Conservation (phyloP, 2,329 filamentous ascomycete species). For the Botrytis paeoniae region DNA sequence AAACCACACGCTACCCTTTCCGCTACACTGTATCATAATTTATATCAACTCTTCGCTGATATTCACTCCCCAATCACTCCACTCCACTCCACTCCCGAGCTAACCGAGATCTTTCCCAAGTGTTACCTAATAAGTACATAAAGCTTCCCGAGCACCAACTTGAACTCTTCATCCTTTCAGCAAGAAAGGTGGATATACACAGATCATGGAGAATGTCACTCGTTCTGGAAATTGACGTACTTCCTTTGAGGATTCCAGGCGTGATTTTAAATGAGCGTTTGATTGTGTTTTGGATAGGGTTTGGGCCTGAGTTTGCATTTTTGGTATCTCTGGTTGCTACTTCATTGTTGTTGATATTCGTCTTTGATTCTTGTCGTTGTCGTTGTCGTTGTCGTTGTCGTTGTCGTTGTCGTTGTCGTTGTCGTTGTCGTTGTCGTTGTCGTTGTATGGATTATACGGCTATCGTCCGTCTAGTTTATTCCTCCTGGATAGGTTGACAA, state of each 20-base stretch:
- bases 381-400: neutral
- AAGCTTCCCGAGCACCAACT: neutral
- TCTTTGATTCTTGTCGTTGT: neutral
- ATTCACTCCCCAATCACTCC: no score
- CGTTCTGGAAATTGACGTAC: neutral
- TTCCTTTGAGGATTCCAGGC: no score
- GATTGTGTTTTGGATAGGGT: neutral
- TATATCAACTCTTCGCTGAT: neutral
- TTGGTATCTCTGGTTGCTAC: neutral
- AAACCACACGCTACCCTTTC: neutral
- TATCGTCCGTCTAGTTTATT: neutral
- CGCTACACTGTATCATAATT: no score
- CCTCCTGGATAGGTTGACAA: neutral
- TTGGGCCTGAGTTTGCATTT: neutral
- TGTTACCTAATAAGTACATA: neutral
- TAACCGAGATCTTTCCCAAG: no score
- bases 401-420: neutral
- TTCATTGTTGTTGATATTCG: neutral
- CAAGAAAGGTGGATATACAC: neutral
- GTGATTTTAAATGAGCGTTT: neutral
- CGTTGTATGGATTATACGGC: fast-evolving
- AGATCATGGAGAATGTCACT: neutral
- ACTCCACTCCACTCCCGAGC: no score
- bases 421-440: neutral
- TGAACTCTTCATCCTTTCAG: neutral